Conservation (phyloP, 768 basidiomycete species). For the Ephemerocybe angulata region DNA sequence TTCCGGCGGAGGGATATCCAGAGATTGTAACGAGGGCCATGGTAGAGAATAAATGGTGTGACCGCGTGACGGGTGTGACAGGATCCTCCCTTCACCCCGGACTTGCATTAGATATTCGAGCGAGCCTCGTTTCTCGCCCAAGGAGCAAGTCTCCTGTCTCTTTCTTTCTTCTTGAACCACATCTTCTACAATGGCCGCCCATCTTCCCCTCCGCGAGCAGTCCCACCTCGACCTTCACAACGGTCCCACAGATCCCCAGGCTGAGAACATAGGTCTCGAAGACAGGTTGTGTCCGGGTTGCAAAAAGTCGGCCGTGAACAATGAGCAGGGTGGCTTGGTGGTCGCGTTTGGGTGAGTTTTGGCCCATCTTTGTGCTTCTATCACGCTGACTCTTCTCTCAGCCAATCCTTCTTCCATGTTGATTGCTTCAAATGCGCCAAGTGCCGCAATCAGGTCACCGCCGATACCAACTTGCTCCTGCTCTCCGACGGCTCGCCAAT, state of each 20-base stretch:
- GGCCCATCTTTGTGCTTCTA: not conserved
- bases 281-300: constrained; percentile 79
- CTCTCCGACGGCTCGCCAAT: constrained; percentile 98
- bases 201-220: constrained; percentile 33
- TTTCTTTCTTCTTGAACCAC: not conserved
- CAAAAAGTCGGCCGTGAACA: constrained; percentile 67
- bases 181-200: constrained; percentile 12
- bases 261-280: constrained; percentile 34
- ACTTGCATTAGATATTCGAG: not conserved
- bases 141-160: not conserved
- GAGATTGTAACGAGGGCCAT: constrained; percentile 94
- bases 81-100: not conserved
- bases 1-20: constrained; percentile 87
- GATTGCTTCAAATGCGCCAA: constrained; percentile 98
- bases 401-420: constrained; percentile 91
- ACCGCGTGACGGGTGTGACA: not conserved
- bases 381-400: constrained; percentile 26
- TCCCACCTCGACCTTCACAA: constrained; percentile 33
- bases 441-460: constrained; percentile 86
- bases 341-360: constrained; percentile 89
- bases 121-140: constrained; percentile 3
- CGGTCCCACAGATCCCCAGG: constrained; percentile 12
- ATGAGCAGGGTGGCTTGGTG: constrained; percentile 80
- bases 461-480: constrained; percentile 95
- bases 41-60: not conserved